A percentile compares a stretch with the other conserved stretches of the same genome.
phyloP scores from a whole-genome alignment of 805 yeast genomes.

The Pichia heedii region DNA sequence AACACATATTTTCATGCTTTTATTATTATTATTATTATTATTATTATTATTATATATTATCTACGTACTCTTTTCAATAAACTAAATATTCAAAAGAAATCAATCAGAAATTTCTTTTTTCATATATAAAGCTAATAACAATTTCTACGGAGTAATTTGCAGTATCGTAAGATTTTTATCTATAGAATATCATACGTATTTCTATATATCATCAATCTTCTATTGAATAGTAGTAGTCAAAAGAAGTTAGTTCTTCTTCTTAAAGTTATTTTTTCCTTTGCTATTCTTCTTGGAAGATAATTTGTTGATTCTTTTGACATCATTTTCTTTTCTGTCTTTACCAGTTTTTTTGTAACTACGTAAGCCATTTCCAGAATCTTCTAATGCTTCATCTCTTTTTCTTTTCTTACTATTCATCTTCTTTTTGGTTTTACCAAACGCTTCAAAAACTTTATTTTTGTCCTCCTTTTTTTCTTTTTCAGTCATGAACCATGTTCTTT shows the following conservation, averaged over 20 bases:
- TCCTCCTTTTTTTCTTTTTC: constrained; percentile 47
- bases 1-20: too few species aligned
- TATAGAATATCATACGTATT: too few species aligned
- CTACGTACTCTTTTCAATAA: too few species aligned
- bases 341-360: constrained; percentile 77
- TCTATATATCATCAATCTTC: too few species aligned
- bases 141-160: too few species aligned
- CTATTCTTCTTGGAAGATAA: constrained; percentile 20
- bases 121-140: too few species aligned
- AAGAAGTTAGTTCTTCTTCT: constrained; percentile 8
- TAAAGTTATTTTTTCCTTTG: constrained; percentile 20
- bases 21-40: too few species aligned
- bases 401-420: constrained; percentile 60
- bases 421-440: constrained; percentile 37
- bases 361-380: constrained; percentile 31
- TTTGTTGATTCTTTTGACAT: constrained; percentile 29
- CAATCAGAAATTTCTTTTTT: too few species aligned
- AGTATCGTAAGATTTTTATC: too few species aligned
- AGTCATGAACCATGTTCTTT: constrained; percentile 91
- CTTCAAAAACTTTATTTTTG: constrained; percentile 13
- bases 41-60: too few species aligned
- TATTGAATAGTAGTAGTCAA: too few species aligned
- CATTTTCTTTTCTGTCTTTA: constrained; percentile 51
- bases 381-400: constrained; percentile 56
- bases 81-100: too few species aligned